Evolutionary conservation across 106 monocot species (phyloP), one percentile per base, ranked within the genome.

Genomic region (Dendrobium chrysotoxum): DNA sequence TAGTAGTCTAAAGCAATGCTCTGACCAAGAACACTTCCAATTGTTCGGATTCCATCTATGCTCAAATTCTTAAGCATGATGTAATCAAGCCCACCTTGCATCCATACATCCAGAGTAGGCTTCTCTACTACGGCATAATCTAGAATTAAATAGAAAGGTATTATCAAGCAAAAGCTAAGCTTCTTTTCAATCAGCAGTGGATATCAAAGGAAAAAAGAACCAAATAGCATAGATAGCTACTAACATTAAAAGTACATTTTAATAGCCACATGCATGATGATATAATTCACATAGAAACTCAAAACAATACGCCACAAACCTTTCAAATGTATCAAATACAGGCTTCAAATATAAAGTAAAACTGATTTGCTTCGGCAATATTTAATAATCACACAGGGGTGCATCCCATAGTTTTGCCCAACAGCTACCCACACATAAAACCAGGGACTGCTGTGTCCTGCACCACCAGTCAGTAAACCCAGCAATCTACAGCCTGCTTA

Each of bases 1-100:
- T 92, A 92, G 64, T 89, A 85, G 81, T 92, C 92, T 58, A 92
- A 87, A 53, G 92, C 92, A 72, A 92, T 89, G 77, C 92, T 92
- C 83, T 92, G 92, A 39, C 92, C 89, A 79, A 92, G 87, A 79
- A 92, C 92, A 89, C 92, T 92, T 77, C 92, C 92, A 85, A 92
- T 89, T 16, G 92, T 92, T 65, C 92, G 89, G 72, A 92, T 92
- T 57, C 92, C 92, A 89, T 92, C 92, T 77, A 92, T 87, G 79
- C 85, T 92, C 68, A 92, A 80, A 76, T 66, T 89, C 68, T 86
- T 89, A 39, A 92, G 77, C 81, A 87, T 80, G 77, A 92, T 87
- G 79, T 92, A 92, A 70, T 92, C 92, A 82, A 92, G 87, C 21
- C 92, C 92, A 75, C 89, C 92, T 89, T 92, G 85, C 92, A 92